Evolutionary conservation across 495 filamentous ascomycete species (phyloP).

Genomic region (Annulohypoxylon bovei): DNA sequence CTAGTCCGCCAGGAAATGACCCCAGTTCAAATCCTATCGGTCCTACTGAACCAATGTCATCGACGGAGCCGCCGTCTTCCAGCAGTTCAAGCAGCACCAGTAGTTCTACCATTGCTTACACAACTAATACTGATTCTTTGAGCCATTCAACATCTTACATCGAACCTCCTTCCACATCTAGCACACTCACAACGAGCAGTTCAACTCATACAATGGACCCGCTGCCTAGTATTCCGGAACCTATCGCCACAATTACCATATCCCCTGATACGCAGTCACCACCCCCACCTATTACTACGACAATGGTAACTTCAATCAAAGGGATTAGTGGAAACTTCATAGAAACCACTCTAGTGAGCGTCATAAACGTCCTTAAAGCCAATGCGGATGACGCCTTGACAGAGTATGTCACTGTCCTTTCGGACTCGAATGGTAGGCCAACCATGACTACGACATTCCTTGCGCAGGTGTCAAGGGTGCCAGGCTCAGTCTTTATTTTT

Average conservation of each 20-base stretch:
- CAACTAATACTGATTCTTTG: neutral
- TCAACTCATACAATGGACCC: neutral
- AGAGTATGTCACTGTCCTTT: neutral
- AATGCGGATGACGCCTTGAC: neutral
- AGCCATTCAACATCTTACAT: neutral
- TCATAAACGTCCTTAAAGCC: constrained; percentile 1
- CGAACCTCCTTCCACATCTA: neutral
- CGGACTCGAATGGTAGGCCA: constrained; percentile 18
- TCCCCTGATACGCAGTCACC: neutral
- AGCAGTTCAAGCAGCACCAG: neutral
- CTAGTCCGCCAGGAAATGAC: neutral
- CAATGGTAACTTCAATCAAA: constrained; percentile 20
- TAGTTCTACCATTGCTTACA: neutral
- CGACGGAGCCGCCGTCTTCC: neutral
- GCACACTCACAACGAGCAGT: neutral
- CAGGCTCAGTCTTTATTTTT: constrained; percentile 1
- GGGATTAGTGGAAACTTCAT: neutral
- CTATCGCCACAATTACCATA: constrained; percentile 20
- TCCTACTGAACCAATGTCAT: neutral
- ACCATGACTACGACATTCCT: constrained; percentile 23
- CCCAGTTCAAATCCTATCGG: neutral
- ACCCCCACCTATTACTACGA: constrained; percentile 19
- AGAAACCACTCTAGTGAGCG: constrained; percentile 1
- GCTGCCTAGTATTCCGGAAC: neutral
- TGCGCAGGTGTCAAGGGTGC: neutral